phyloP scores from a whole-genome alignment of 1,284 basidiomycete genomes.

The Rugosomyces carneus region DNA sequence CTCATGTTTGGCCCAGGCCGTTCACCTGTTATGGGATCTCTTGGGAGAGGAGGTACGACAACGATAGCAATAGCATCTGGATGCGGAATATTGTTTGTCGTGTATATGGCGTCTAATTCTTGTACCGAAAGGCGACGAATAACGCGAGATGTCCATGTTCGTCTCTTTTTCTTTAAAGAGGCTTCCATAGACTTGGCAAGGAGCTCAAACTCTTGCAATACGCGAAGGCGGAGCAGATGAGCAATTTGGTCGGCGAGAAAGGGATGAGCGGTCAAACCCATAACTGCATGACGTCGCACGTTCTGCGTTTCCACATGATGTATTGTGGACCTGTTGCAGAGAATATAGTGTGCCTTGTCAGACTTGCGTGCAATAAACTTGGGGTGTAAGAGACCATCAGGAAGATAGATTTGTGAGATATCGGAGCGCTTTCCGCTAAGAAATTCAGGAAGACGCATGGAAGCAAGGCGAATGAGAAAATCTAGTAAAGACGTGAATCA shows the following conservation, averaged over 20 bases:
- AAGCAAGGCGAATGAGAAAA: conserved; percentile 57
- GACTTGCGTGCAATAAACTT: conserved; percentile 43
- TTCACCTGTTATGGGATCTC: conserved; percentile 40
- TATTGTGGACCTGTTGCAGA: conserved; percentile 51
- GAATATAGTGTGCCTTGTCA: conserved; percentile 43
- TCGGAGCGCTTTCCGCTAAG: conserved; percentile 9
- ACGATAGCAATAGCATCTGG: conserved; percentile 55
- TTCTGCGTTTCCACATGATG: conserved; percentile 25
- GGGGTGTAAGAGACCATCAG: conserved; percentile 65
- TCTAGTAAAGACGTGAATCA: conserved; percentile 34
- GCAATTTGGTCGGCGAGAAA: conserved; percentile 47
- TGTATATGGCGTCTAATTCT: conserved; percentile 49
- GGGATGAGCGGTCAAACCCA: conserved; percentile 28
- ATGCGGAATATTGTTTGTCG: conserved; percentile 42
- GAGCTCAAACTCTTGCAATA: conserved; percentile 67
- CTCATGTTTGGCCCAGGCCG: conserved; percentile 38
- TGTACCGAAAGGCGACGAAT: conserved; percentile 56
- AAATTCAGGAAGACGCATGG: conserved; percentile 34
- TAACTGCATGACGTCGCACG: conserved; percentile 24
- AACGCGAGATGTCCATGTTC: conserved; percentile 27
- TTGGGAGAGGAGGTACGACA: conserved; percentile 65
- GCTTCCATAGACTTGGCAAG: conserved; percentile 39
- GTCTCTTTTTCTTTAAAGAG: conserved; percentile 5
- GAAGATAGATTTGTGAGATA: conserved; percentile 34
- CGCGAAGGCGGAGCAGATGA: conserved; percentile 62